Evolutionary conservation across 208 protist genomes (phyloP), one percentile per base, ranked within the genome.

Genomic region (Endotrypanum monterogeii): DNA sequence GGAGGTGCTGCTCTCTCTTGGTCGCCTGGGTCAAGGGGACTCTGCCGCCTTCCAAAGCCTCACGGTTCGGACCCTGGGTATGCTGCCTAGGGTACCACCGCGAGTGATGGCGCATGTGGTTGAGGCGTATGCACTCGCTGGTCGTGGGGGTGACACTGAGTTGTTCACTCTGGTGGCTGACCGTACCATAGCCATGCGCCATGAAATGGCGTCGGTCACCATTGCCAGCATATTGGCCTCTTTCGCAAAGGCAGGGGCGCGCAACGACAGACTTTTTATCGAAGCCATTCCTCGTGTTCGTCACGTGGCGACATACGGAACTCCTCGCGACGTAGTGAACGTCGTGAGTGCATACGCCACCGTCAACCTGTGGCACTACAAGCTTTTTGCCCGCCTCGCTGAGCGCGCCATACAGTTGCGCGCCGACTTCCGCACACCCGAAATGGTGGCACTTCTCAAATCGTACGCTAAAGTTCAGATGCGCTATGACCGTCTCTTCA

Each of bases 351-450:
- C 90, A 48, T 97, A 97, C 76, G 78, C 93, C 1, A 71, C 78
- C 6, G 86, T 92, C 51, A 86, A 84, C 20, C 46, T 97, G 54
- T 97, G 93, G 93, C 93, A 97, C 63, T 95, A 97, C 78, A 91
- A 91, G 55, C 83, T 97, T 12, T 97, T 97, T 71, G 77, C 84
- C 32, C 74, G 81, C 28, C 83, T 97, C 18, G 93, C 89, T 11
- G 93, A 97, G 48, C 85, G 90, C 14, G 90, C 90, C 8, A 79
- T 95, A 28, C 82, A 90, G 69, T 63, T 94, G 5, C 82, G 88
- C 3, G 82, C 77, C 18, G 89, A 96, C 48, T 89, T 94, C 69
- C 81, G 75, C 4, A 70, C 75, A 6, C 20, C 78, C 25, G 80
- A 85, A 37, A 44, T 94, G 44, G 73, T 87, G 57, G 65, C 69